phyloP scores from a whole-genome alignment of 2,329 filamentous ascomycete genomes.

The Colletotrichum falcatum region DNA sequence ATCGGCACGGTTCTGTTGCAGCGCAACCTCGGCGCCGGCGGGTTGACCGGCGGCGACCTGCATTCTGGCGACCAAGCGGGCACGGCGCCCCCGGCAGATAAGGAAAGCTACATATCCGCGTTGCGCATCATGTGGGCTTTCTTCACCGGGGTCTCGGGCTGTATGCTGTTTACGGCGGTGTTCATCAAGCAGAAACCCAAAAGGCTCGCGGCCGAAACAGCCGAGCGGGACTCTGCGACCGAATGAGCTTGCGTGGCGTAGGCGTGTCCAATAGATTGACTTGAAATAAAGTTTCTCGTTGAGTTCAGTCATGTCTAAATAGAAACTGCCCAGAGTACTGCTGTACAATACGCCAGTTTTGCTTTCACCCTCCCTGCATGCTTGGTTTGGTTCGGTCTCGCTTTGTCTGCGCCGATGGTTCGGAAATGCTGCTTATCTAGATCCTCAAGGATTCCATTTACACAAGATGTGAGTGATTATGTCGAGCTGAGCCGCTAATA shows the following conservation, averaged over 20 bases:
- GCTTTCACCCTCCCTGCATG: neutral
- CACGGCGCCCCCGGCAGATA: neutral
- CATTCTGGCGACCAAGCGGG: neutral
- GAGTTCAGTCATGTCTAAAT: too few relatives aligned
- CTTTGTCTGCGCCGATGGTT: neutral
- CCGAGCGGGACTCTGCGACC: neutral
- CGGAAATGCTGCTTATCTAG: neutral
- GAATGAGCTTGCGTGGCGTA: neutral
- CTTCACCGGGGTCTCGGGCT: conserved; percentile 8
- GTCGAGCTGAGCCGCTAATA: neutral
- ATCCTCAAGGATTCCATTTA: neutral
- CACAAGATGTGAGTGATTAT: neutral
- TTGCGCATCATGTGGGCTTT: conserved; percentile 34
- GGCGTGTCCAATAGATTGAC: too few relatives aligned
- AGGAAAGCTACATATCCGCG: conserved; percentile 4
- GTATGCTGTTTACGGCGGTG: conserved; percentile 12
- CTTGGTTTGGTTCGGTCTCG: neutral
- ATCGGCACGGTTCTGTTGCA: conserved; percentile 62
- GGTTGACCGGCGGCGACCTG: conserved; percentile 11
- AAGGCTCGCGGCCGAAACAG: neutral
- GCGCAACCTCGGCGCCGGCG: conserved; percentile 19
- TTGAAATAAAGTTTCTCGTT: neutral
- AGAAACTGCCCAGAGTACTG: too few relatives aligned
- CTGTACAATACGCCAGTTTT: too few relatives aligned
- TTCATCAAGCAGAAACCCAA: conserved; percentile 29